Conservation (phyloP, 345 rosid species). For the Moricandia arvensis region DNA sequence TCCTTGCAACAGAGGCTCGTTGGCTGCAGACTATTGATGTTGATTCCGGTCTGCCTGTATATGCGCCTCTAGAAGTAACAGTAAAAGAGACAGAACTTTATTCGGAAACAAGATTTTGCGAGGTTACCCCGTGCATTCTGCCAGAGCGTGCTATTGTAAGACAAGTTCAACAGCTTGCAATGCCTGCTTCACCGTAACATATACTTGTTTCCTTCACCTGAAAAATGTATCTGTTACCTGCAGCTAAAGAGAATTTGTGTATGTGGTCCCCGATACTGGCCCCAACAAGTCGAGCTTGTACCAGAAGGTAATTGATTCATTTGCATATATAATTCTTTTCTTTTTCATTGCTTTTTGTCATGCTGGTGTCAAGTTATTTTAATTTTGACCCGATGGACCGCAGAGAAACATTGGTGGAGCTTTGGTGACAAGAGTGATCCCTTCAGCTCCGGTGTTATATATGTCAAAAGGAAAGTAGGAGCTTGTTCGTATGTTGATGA, state of each 20-base stretch:
- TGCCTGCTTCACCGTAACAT: not conserved
- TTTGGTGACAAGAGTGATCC: conserved; percentile 68
- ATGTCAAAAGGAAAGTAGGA: conserved; percentile 92
- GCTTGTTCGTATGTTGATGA: conserved; percentile 97
- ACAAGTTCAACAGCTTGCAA: conserved; percentile 9
- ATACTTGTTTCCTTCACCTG: conserved; percentile 22
- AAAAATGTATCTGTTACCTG: conserved; percentile 37
- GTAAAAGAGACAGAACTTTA: conserved; percentile 77
- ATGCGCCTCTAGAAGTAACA: conserved; percentile 86
- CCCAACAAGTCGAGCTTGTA: conserved; percentile 79
- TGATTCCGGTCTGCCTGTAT: conserved; percentile 91
- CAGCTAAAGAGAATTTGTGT: conserved; percentile 79
- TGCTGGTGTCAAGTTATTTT: conserved; percentile 1
- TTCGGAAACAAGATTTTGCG: conserved; percentile 83
- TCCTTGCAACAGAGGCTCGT: conserved; percentile 94
- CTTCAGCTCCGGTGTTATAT: conserved; percentile 78
- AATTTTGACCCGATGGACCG: conserved; percentile 8
- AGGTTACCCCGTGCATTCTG: conserved; percentile 88
- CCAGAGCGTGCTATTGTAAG: conserved; percentile 97
- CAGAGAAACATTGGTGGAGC: conserved; percentile 93
- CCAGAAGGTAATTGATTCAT: conserved; percentile 63
- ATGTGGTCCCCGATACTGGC: conserved; percentile 98
- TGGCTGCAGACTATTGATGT: conserved; percentile 97
- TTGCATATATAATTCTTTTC: conserved; percentile 8
- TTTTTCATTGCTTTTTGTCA: not conserved